Evolutionary conservation across 2,329 filamentous ascomycete genomes (phyloP).

Genomic region (Xylariaceae sp.): DNA sequence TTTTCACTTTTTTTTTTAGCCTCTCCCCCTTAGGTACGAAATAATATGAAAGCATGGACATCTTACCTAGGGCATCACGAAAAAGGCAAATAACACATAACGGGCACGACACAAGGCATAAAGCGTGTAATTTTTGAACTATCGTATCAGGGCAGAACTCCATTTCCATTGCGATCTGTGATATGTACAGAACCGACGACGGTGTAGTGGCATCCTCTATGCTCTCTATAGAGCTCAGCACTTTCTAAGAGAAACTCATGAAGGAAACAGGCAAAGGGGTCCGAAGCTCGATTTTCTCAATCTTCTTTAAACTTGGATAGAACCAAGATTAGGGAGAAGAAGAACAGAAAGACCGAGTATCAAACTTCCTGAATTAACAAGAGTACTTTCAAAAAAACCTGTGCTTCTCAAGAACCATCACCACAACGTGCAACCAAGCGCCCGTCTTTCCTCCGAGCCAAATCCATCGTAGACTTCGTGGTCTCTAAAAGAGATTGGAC

Average conservation of each 20-base stretch:
- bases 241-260: conserved; percentile 18
- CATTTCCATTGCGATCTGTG: conserved; percentile 23
- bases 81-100: not conserved
- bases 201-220: conserved; percentile 18
- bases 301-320: conserved; percentile 19
- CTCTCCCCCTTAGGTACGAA: not conserved
- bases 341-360: conserved; percentile 16
- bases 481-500: conserved; percentile 5
- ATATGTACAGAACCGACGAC: conserved; percentile 29
- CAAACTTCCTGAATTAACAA: conserved; percentile 16
- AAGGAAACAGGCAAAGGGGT: conserved; percentile 8
- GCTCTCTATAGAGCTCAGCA: conserved; percentile 18
- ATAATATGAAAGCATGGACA: not conserved
- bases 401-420: conserved; percentile 20
- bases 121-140: not conserved
- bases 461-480: conserved; percentile 7
- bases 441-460: conserved; percentile 11
- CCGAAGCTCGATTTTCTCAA: conserved; percentile 13
- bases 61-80: not conserved
- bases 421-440: conserved; percentile 1
- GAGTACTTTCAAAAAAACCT: conserved; percentile 15
- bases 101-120: not conserved
- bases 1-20: not conserved
- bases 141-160: conserved; percentile 12
- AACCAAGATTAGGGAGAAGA: conserved; percentile 20